Percentiles rank a stretch among this genome's conserved stretches.
These are phyloP conservation scores for Alisma plantagoaquatica DNA, from an alignment of 106 monocot genomes.

Conservation along the genomic window DNA sequence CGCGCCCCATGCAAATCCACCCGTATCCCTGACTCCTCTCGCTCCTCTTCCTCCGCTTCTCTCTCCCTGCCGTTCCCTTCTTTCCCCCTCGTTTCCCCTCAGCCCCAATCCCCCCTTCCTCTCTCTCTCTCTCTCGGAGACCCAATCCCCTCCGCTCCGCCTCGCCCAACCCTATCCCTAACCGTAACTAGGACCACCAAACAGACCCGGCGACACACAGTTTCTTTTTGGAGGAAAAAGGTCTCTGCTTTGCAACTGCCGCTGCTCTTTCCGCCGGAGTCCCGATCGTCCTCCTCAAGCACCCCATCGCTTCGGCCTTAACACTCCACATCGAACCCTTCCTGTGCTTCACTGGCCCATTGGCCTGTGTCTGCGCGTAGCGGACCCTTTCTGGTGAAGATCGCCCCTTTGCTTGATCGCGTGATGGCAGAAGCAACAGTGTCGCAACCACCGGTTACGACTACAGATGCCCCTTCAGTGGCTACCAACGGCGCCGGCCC, in stretches of 20 bases:
- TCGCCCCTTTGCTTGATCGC: too few relatives aligned
- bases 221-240: not conserved
- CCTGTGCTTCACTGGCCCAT: too few relatives aligned
- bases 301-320: too few relatives aligned
- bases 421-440: too few relatives aligned
- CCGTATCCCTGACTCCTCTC: not conserved
- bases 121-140: too few relatives aligned
- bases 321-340: too few relatives aligned
- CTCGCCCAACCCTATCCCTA: not conserved
- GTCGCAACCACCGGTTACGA: too few relatives aligned
- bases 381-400: too few relatives aligned
- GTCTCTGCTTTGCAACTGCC: not conserved
- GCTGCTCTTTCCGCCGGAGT: not conserved
- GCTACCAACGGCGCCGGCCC: slow-evolving; percentile 1
- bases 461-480: too few relatives aligned
- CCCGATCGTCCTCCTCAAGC: too few relatives aligned
- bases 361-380: too few relatives aligned
- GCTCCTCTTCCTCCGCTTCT: not conserved
- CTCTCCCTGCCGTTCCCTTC: not conserved
- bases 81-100: not conserved
- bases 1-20: slow-evolving; percentile 9
- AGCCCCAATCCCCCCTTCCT: too few relatives aligned
- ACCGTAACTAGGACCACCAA: not conserved
- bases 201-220: slow-evolving; percentile 21
- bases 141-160: not conserved